Percentiles rank a stretch among this genome's conserved stretches.
These are phyloP conservation scores for Nicotiana tomentosiformis DNA, from an alignment of 257 asterid genomes.

Conservation along the genomic window DNA sequence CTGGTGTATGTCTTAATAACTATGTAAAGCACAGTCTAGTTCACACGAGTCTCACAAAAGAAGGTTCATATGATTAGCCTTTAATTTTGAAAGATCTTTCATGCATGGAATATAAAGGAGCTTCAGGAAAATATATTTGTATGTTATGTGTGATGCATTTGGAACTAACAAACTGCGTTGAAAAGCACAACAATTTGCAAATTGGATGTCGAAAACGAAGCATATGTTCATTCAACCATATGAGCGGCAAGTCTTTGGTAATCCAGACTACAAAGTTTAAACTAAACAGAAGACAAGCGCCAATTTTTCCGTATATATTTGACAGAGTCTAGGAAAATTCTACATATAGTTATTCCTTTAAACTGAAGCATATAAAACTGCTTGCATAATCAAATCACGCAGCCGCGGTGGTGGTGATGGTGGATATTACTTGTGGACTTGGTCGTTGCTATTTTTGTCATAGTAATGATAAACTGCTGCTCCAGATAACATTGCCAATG, in stretches of 20 bases:
- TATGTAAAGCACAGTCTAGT: too few species aligned
- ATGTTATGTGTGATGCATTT: background rate
- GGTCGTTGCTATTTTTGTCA: constrained; percentile 31
- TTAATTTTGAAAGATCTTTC: too few species aligned
- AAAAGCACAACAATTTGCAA: background rate
- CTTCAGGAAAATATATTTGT: background rate
- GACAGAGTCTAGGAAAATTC: background rate
- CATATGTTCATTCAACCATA: background rate
- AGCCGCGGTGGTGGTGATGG: background rate
- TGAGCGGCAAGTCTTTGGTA: background rate
- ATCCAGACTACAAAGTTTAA: background rate
- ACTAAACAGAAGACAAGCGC: background rate
- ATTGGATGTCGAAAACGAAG: background rate
- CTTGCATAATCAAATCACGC: background rate
- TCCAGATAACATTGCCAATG: constrained; percentile 68
- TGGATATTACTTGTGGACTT: background rate
- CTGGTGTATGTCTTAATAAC: too few species aligned
- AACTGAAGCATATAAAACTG: background rate
- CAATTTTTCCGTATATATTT: background rate
- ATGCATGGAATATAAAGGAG: too few species aligned
- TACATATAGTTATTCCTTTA: background rate
- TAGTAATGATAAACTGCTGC: constrained; percentile 68
- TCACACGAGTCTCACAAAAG: too few species aligned
- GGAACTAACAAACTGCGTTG: background rate
- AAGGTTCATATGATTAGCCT: too few species aligned